Evolutionary conservation across 257 asterid species (phyloP).

Genomic region (Linderniella brevidens): DNA sequence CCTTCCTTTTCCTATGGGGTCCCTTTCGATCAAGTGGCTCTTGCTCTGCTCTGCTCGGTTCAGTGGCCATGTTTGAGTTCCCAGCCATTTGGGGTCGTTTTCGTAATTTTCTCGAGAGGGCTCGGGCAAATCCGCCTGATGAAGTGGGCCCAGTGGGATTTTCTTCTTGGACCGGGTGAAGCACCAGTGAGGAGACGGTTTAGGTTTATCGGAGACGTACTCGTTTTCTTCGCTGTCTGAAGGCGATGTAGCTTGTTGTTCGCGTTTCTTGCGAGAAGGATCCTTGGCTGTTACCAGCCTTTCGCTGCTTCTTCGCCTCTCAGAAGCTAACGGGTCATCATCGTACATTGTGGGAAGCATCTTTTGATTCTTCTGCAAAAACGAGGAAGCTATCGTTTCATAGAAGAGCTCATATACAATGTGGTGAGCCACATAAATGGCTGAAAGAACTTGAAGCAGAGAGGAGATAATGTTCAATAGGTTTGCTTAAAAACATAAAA

Average conservation of each 20-base stretch:
- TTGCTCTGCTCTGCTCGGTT: constrained; percentile 13
- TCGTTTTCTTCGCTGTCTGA: constrained; percentile 20
- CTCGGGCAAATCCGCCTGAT: constrained; percentile 38
- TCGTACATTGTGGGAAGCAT: constrained; percentile 34
- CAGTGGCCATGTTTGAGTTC: constrained; percentile 46
- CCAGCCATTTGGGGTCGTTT: constrained; percentile 52
- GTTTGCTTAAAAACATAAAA: no score
- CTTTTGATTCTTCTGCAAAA: constrained; percentile 35
- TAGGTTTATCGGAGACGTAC: constrained; percentile 8
- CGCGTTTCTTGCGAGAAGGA: constrained; percentile 19
- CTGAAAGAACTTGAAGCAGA: no score
- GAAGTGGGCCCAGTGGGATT: constrained; percentile 24
- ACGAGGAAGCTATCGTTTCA: neutral
- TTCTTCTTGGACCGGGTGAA: constrained; percentile 14
- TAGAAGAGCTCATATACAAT: neutral
- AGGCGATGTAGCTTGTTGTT: constrained; percentile 17
- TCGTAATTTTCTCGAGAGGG: constrained; percentile 16
- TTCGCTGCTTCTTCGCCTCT: constrained; percentile 51
- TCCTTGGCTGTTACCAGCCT: constrained; percentile 47
- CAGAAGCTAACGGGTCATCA: constrained; percentile 31
- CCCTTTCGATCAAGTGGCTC: constrained; percentile 28
- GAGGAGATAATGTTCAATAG: no score
- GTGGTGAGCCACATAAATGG: neutral
- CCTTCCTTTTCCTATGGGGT: constrained; percentile 57
- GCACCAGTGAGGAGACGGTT: constrained; percentile 20